Evolutionary conservation across 2,329 filamentous ascomycete species (phyloP).

Genomic region (Fusarium tuaranense): DNA sequence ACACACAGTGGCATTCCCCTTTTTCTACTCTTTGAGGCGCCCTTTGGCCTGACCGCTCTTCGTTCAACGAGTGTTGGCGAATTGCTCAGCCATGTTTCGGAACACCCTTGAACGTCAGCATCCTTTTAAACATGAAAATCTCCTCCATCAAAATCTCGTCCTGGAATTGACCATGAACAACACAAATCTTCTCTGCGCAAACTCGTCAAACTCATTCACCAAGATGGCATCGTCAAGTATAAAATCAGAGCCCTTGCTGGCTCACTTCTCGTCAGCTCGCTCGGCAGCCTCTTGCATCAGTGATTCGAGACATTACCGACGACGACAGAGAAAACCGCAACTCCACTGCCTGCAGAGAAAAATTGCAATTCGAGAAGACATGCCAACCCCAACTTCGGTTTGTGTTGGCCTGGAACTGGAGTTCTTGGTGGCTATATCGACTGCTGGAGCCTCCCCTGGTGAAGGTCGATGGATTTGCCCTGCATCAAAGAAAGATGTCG

Average conservation of each 20-base stretch:
- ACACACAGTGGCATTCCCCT: constrained; percentile 6
- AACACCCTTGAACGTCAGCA: constrained; percentile 9
- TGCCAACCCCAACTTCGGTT: constrained; percentile 23
- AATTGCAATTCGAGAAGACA: neutral
- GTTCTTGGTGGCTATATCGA: constrained; percentile 41
- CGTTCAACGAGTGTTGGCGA: constrained; percentile 15
- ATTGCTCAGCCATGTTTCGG: constrained; percentile 2
- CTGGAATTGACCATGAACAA: constrained; percentile 15
- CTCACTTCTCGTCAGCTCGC: constrained; percentile 17
- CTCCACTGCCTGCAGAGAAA: constrained; percentile 2
- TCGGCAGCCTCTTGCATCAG: constrained; percentile 12
- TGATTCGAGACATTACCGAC: constrained; percentile 12
- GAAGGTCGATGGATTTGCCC: constrained; percentile 29
- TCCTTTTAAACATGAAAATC: neutral
- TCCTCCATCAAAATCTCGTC: neutral
- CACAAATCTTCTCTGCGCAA: constrained; percentile 15
- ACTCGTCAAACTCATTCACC: constrained; percentile 7
- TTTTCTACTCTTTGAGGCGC: constrained; percentile 6
- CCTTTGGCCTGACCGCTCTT: constrained; percentile 27
- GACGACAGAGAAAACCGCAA: constrained; percentile 6
- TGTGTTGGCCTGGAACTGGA: constrained; percentile 45
- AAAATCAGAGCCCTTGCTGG: constrained; percentile 25
- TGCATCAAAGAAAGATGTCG: constrained; percentile 9
- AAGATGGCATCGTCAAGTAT: constrained; percentile 32
- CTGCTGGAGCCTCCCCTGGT: neutral